These are phyloP conservation scores for Wickerhamiella occidentalis DNA, from an alignment of 805 yeast species.

Conservation along the genomic window DNA sequence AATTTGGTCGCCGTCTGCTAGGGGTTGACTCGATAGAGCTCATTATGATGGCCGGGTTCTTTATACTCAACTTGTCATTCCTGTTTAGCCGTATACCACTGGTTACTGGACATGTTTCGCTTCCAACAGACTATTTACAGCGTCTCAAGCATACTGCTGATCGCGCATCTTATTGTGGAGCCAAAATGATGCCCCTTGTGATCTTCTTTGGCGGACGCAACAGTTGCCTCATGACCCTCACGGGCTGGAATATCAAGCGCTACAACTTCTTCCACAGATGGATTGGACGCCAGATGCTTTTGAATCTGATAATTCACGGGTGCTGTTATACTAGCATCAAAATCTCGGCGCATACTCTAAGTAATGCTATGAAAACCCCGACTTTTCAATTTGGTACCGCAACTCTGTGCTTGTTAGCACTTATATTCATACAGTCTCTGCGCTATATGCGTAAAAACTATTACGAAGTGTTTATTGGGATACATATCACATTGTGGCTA, in stretches of 20 bases:
- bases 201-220: conserved; percentile 55
- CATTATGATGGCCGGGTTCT: conserved; percentile 26
- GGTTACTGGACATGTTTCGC: conserved; percentile 12
- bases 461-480: neutral
- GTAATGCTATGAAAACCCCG: conserved; percentile 38
- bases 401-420: neutral
- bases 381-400: conserved; percentile 42
- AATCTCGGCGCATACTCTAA: conserved; percentile 36
- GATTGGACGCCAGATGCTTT: conserved; percentile 42
- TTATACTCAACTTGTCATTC: conserved; percentile 25
- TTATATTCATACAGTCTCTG: neutral
- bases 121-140: neutral
- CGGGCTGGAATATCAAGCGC: conserved; percentile 33
- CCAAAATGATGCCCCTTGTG: conserved; percentile 33
- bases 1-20: neutral
- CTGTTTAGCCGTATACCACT: conserved; percentile 15
- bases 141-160: conserved; percentile 7
- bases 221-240: conserved; percentile 44
- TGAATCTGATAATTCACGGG: conserved; percentile 44
- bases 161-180: conserved; percentile 4
- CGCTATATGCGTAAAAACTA: neutral
- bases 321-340: conserved; percentile 21
- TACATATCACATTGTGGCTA: neutral
- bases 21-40: neutral
- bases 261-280: conserved; percentile 51